Conservation (phyloP, 768 basidiomycete genomes). For the Nidularia sp. region DNA sequence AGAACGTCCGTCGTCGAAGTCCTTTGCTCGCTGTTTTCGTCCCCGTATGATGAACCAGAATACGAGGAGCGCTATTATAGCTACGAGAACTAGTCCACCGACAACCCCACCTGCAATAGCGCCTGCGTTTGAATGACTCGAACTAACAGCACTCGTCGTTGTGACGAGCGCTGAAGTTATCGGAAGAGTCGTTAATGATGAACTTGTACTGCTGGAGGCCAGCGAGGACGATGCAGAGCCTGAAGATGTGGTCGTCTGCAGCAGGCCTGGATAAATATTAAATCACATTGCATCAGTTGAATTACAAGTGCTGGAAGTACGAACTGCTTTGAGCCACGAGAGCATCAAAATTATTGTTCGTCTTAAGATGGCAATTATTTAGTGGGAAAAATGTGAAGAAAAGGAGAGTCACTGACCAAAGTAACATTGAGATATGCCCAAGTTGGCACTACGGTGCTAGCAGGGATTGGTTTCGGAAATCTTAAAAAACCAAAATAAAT, state of each 20-base stretch:
- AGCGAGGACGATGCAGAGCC: too few relatives aligned
- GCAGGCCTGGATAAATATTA: too few relatives aligned
- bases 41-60: conserved; percentile 28
- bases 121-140: conserved; percentile 31
- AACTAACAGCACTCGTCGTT: background rate
- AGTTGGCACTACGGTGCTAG: conserved; percentile 36
- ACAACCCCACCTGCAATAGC: conserved; percentile 63
- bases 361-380: conserved; percentile 12
- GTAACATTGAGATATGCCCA: conserved; percentile 59
- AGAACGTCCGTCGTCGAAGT: background rate
- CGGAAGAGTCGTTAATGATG: too few relatives aligned
- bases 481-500: conserved; percentile 11
- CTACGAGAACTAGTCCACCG: conserved; percentile 44
- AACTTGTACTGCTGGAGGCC: too few relatives aligned
- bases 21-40: background rate
- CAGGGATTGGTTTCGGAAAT: conserved; percentile 40
- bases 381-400: too few relatives aligned
- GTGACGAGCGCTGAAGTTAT: too few relatives aligned
- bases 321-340: conserved; percentile 15
- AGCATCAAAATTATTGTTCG: conserved; percentile 29
- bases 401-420: conserved; percentile 16
- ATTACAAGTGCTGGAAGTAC: background rate
- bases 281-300: too few relatives aligned
- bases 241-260: background rate
- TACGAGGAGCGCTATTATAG: conserved; percentile 26